A percentile compares a stretch with the other conserved stretches of the same genome.
These are phyloP conservation scores for Pseudocercospora eumusae DNA, from an alignment of 2,329 filamentous ascomycete genomes.

Conservation along the genomic window DNA sequence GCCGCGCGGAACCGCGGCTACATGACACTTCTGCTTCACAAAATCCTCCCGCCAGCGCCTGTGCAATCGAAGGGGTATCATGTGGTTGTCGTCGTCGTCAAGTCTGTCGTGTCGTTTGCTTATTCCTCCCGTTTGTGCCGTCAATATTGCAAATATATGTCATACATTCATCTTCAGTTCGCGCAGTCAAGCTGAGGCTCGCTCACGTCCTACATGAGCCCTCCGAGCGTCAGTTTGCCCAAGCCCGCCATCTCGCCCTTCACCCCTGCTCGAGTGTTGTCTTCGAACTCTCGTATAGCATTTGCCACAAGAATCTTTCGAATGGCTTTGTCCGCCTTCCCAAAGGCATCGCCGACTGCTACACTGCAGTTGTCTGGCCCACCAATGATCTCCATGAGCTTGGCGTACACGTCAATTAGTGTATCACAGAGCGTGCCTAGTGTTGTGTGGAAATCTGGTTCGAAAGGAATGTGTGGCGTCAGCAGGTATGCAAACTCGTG, in stretches of 20 bases:
- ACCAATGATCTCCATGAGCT: constrained; percentile 73
- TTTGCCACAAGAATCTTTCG: constrained; percentile 86
- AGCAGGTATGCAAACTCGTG: constrained; percentile 86
- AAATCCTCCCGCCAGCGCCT: constrained; percentile 1
- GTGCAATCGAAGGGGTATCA: constrained; percentile 10
- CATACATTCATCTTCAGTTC: neutral
- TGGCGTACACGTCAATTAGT: constrained; percentile 86
- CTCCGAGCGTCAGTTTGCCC: constrained; percentile 84
- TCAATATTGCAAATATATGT: constrained; percentile 3
- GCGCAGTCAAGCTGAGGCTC: constrained; percentile 11
- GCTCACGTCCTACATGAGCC: constrained; percentile 62
- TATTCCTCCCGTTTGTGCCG: constrained; percentile 4
- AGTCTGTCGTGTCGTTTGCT: constrained; percentile 5
- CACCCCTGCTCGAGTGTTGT: constrained; percentile 72
- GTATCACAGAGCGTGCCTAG: constrained; percentile 96
- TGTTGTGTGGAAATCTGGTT: constrained; percentile 95
- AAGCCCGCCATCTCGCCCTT: constrained; percentile 82
- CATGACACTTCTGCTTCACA: constrained; percentile 4
- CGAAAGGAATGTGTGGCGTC: constrained; percentile 90
- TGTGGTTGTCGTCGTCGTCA: constrained; percentile 2
- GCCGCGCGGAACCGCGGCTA: constrained; percentile 7
- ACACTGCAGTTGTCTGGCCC: constrained; percentile 69
- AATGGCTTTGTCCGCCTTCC: constrained; percentile 82
- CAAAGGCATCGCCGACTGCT: constrained; percentile 76
- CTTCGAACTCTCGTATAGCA: constrained; percentile 90